These are phyloP conservation scores for Mucor velutinosus DNA, from an alignment of 371 early-diverging fungal genomes.

Conservation along the genomic window DNA sequence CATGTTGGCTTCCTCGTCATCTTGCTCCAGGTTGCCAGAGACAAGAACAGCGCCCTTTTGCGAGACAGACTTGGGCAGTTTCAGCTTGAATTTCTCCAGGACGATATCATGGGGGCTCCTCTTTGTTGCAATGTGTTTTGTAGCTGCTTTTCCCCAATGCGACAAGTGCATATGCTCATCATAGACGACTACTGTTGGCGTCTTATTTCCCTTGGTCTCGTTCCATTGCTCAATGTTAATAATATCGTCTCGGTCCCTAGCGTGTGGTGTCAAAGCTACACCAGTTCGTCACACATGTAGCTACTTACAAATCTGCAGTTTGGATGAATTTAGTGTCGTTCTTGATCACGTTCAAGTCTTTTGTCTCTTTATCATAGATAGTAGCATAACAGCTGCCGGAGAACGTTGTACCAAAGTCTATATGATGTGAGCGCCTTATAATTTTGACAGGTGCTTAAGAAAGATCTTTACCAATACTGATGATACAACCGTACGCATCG, in stretches of 20 bases:
- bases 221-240: not conserved
- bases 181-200: conserved; percentile 10
- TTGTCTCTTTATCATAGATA: not conserved
- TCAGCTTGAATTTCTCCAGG: conserved; percentile 9
- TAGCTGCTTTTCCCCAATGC: conserved; percentile 9
- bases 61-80: not conserved
- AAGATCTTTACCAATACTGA: conserved; percentile 5
- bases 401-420: conserved; percentile 20
- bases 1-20: not conserved
- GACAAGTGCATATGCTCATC: conserved; percentile 1
- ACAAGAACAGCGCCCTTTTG: conserved; percentile 7
- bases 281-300: not conserved
- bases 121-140: not conserved
- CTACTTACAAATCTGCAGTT: not conserved
- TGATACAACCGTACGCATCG: not conserved
- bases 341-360: not conserved
- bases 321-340: not conserved
- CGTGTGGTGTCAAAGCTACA: not conserved
- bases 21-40: not conserved
- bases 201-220: not conserved
- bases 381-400: conserved; percentile 16
- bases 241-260: not conserved
- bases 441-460: not conserved
- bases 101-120: not conserved
- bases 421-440: not conserved